phyloP scores from a whole-genome alignment of 495 filamentous ascomycete genomes.

The Rostrohypoxylon terebratum region DNA sequence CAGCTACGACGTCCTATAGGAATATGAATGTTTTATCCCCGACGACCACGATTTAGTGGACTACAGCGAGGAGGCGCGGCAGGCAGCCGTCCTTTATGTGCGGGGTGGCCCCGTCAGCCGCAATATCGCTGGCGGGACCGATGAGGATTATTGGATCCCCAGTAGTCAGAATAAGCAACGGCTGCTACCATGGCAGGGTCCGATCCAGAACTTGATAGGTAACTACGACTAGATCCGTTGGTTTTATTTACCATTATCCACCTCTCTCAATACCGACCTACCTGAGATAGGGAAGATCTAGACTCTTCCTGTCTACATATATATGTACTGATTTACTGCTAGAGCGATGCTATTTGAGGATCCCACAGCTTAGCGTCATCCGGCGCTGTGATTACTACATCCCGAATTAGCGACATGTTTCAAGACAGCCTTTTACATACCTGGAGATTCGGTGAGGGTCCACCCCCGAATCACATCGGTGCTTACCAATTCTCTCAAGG shows the following conservation, averaged over 20 bases:
- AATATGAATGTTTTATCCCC: slow-evolving; percentile 39
- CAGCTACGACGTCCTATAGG: slow-evolving; percentile 33
- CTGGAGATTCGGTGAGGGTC: neutral
- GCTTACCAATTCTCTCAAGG: neutral
- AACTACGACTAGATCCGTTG: slow-evolving; percentile 28
- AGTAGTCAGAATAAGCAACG: slow-evolving; percentile 19
- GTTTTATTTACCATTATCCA: neutral
- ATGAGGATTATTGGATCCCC: slow-evolving; percentile 24
- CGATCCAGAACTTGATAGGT: slow-evolving; percentile 40
- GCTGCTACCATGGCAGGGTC: slow-evolving; percentile 41
- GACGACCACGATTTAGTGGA: slow-evolving; percentile 38
- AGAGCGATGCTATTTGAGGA: neutral
- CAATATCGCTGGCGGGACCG: neutral
- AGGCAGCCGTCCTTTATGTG: slow-evolving; percentile 39
- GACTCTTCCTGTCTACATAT: too few species aligned
- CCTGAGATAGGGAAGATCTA: neutral
- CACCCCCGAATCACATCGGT: neutral
- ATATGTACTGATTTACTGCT: neutral
- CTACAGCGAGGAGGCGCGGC: slow-evolving; percentile 22
- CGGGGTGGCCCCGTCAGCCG: slow-evolving; percentile 26
- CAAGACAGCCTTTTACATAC: neutral
- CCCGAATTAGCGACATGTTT: neutral
- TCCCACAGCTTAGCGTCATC: neutral
- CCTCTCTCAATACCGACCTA: neutral
- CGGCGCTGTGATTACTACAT: neutral